Evolutionary conservation across 2,329 filamentous ascomycete species (phyloP).

Genomic region (Laburnicola sp.): DNA sequence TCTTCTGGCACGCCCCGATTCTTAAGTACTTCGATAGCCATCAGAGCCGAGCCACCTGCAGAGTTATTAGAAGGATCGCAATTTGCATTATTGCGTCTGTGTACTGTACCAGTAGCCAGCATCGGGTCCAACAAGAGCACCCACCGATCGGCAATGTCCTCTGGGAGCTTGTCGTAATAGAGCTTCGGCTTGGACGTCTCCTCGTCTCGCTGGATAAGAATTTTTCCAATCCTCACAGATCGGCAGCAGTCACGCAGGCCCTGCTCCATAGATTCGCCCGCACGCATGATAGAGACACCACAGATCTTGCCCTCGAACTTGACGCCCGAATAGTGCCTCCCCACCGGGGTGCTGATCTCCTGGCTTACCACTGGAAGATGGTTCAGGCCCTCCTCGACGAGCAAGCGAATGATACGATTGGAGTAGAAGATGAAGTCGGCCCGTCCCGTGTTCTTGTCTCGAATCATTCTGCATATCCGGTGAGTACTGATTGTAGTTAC

Average conservation of each 20-base stretch:
- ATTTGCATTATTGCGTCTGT: background rate
- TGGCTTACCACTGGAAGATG: constrained; percentile 91
- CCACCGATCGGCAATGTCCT: constrained; percentile 91
- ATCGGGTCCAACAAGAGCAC: constrained; percentile 95
- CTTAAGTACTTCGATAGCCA: constrained; percentile 93
- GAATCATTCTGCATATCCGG: constrained; percentile 73
- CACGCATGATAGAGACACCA: constrained; percentile 97
- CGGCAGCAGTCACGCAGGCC: constrained; percentile 94
- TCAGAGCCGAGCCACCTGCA: constrained; percentile 87
- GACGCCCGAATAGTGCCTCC: constrained; percentile 83
- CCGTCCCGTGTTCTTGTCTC: constrained; percentile 83
- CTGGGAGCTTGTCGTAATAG: constrained; percentile 96
- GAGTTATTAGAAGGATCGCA: constrained; percentile 11
- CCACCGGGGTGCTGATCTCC: constrained; percentile 87
- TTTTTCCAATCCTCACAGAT: constrained; percentile 97
- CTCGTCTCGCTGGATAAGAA: constrained; percentile 95
- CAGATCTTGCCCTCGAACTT: constrained; percentile 98
- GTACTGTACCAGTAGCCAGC: constrained; percentile 83
- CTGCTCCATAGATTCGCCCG: constrained; percentile 98
- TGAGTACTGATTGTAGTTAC: constrained; percentile 10
- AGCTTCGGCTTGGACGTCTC: constrained; percentile 89
- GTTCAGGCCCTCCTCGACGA: constrained; percentile 96
- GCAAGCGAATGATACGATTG: constrained; percentile 92
- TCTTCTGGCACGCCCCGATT: constrained; percentile 91
- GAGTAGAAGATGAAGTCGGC: constrained; percentile 99